Base-by-base conservation (phyloP, 208 protist genomes). In the Herpetomonas tarakana region DNA sequence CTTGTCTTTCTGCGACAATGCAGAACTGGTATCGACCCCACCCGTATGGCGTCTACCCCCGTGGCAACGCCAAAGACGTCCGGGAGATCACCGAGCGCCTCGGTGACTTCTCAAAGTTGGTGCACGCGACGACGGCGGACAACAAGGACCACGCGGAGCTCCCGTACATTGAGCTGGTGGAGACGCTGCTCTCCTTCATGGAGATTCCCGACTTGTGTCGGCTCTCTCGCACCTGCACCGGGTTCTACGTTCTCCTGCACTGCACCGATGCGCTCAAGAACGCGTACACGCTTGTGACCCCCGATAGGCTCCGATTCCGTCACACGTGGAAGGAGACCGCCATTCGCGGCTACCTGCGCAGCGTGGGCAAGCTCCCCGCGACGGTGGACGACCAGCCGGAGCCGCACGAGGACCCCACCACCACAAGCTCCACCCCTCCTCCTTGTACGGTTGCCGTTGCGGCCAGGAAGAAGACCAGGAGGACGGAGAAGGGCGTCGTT, bases 161-260 rank as follows among this genome's bases (percentile, higher is more conserved):
- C 55, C 76, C 83, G 1, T 88, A 83, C 68, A 24, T 94, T 11
- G 83, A 94, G 6, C 58, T 90, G 2, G 62, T 85, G 2, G 80
- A 91, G 68, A 47, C 77, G 46, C 25, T 94, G 25, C 59, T 94
- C 21, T 76, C 80, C 38, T 94, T 91, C 49, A 53, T 81, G 19
- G 66, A 79, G 18, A 76, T 91, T 14, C 70, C 77, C 21, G 78
- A 84, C 18, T 52, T 92, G 28, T 90, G 84, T 44, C 78, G 82
- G 14, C 68, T 94, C 14, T 88, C 88, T 11, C 60, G 66, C 44
- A 76, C 75, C 30, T 87, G 84, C 71, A 94, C 84, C 1, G 88
- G 82, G 1, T 94, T 80, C 75, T 92, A 94, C 54, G 78, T 79
- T 21, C 70, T 92, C 38, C 71, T 89, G 50, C 88, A 94, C 68